Percentiles rank a stretch among this genome's conserved stretches.
Evolutionary conservation across 164 flowering plant species (phyloP).

Genomic region (Malania oleifera): DNA sequence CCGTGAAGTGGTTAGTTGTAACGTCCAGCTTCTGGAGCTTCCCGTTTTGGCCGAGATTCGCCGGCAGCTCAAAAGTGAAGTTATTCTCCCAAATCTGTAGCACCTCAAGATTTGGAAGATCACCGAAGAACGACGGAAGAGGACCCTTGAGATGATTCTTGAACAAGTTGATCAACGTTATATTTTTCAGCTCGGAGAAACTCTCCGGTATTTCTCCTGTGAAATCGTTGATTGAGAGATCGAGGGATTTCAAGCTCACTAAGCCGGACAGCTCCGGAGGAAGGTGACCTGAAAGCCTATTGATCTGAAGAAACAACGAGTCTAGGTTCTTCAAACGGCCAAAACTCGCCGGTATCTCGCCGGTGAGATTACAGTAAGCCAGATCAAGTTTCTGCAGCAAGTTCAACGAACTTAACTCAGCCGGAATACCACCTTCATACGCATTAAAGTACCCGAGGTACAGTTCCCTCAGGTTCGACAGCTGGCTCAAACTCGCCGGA

Average conservation of each 20-base stretch:
- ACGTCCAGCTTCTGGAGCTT: slow-evolving; percentile 54
- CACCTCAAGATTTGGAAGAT: slow-evolving; percentile 63
- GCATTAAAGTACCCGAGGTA: slow-evolving; percentile 42
- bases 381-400: slow-evolving; percentile 49
- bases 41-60: slow-evolving; percentile 63
- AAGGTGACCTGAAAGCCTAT: slow-evolving; percentile 51
- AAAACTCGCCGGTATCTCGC: slow-evolving; percentile 64
- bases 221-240: slow-evolving; percentile 59
- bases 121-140: slow-evolving; percentile 63
- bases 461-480: slow-evolving; percentile 35
- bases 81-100: slow-evolving; percentile 80
- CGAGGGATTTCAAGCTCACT: slow-evolving; percentile 49
- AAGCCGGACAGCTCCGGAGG: slow-evolving; percentile 62
- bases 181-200: slow-evolving; percentile 42
- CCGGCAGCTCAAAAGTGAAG: slow-evolving; percentile 70
- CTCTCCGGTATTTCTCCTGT: slow-evolving; percentile 67
- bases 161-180: slow-evolving; percentile 58
- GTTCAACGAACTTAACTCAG: slow-evolving; percentile 52
- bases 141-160: slow-evolving; percentile 57
- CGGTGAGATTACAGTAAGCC: slow-evolving; percentile 51
- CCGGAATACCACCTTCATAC: slow-evolving; percentile 52
- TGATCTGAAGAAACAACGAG: slow-evolving; percentile 64
- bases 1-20: slow-evolving; percentile 63
- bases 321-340: slow-evolving; percentile 45
- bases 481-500: slow-evolving; percentile 43